Percentiles rank a stretch among this genome's conserved stretches.
These are phyloP conservation scores for Jimgerdemannia flammicorona DNA, from an alignment of 192 early-diverging fungal species.

Conservation along the genomic window DNA sequence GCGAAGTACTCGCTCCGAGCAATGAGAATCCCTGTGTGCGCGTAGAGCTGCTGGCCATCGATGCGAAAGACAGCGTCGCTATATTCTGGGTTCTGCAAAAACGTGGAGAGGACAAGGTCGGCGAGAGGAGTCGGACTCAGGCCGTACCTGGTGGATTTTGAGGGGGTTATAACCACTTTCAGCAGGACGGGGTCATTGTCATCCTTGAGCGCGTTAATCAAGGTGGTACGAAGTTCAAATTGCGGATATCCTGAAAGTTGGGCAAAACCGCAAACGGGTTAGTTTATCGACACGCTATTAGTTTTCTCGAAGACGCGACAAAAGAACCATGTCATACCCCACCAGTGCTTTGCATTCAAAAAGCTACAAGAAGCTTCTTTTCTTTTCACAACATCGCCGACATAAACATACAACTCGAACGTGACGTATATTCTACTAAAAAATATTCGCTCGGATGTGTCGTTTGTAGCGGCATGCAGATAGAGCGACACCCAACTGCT, in stretches of 20 bases:
- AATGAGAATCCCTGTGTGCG: neutral
- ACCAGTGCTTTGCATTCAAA: neutral
- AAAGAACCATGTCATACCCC: no score
- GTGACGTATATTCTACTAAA: neutral
- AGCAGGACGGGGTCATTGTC: no score
- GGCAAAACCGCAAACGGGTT: no score
- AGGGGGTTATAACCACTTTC: neutral
- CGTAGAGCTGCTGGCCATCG: neutral
- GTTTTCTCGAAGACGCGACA: no score
- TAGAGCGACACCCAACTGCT: neutral
- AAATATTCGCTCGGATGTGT: neutral
- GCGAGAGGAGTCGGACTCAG: neutral
- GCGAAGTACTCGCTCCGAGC: neutral
- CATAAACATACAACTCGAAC: neutral
- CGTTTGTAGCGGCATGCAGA: neutral
- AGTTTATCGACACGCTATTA: no score
- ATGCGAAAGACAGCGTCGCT: neutral
- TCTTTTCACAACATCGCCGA: neutral
- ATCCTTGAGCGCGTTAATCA: no score
- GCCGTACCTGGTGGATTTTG: neutral
- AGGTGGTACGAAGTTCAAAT: no score
- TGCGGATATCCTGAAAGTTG: no score
- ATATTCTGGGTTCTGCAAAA: neutral
- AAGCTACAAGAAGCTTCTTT: neutral
- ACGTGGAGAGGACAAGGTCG: neutral